Conservation (phyloP, 1,284 basidiomycete genomes). For the Trichosporon ovoides region DNA sequence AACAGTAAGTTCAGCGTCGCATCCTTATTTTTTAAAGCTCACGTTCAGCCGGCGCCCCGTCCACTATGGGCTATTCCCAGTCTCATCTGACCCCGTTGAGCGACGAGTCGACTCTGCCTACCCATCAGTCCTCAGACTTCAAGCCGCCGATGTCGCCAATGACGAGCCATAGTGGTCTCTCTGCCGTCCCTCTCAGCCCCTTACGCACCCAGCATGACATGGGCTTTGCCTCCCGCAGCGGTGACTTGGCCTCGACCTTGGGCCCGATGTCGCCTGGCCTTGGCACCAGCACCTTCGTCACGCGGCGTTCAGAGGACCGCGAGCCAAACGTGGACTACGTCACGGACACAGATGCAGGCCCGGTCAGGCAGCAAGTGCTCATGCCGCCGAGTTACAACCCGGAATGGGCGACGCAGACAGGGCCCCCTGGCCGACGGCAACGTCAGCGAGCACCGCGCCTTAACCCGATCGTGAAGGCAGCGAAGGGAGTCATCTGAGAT, state of each 20-base stretch:
- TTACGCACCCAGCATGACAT: too few species aligned
- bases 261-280: background rate
- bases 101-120: background rate
- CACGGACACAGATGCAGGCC: constrained; percentile 1
- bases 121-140: background rate
- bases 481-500: too few species aligned
- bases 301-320: too few species aligned
- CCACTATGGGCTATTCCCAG: background rate
- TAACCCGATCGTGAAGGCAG: constrained; percentile 2
- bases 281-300: background rate
- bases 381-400: constrained; percentile 10
- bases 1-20: background rate
- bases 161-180: too few species aligned
- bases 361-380: background rate
- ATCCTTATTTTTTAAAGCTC: background rate
- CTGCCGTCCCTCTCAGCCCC: too few species aligned
- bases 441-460: background rate
- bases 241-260: background rate
- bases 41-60: background rate
- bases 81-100: background rate
- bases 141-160: too few species aligned
- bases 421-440: too few species aligned
- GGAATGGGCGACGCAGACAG: background rate
- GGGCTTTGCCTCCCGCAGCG: too few species aligned
- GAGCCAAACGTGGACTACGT: background rate